A percentile compares a stretch with the other conserved stretches of the same genome.
Conservation (phyloP, 805 yeast species). For the Kodamaea laetipori region DNA sequence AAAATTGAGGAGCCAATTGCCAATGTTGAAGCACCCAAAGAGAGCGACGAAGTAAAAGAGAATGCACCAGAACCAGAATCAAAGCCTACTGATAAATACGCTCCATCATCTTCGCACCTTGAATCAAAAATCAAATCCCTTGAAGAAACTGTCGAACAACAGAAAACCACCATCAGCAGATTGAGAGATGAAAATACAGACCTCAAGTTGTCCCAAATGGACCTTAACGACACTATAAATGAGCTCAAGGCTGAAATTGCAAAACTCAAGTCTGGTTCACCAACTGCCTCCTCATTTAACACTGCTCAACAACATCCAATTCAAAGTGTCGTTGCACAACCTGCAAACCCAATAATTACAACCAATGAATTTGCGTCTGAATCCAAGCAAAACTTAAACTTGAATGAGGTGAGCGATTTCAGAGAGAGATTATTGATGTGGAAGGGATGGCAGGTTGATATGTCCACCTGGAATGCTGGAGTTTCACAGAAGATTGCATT, state of each 20-base stretch:
- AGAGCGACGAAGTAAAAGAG: conserved; percentile 12
- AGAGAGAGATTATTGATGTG: conserved; percentile 65
- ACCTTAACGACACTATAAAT: conserved; percentile 34
- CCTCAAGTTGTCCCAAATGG: conserved; percentile 41
- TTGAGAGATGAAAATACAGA: conserved; percentile 46
- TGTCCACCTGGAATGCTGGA: conserved; percentile 79
- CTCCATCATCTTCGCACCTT: conserved; percentile 7
- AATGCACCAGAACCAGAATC: conserved; percentile 12
- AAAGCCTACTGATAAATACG: conserved; percentile 9
- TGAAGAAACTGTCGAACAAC: conserved; percentile 30
- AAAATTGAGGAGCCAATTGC: conserved; percentile 14
- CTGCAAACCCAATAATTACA: conserved; percentile 34
- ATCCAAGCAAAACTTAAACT: conserved; percentile 24
- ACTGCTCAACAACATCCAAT: conserved; percentile 10
- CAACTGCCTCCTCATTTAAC: conserved; percentile 9
- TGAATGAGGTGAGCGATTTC: conserved; percentile 47
- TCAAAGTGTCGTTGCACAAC: conserved; percentile 16
- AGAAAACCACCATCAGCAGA: conserved; percentile 36
- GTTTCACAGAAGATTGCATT: conserved; percentile 37
- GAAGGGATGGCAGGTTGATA: conserved; percentile 85
- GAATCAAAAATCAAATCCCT: conserved; percentile 20
- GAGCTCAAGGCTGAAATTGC: conserved; percentile 30
- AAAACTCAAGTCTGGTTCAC: conserved; percentile 14
- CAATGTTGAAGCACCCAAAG: conserved; percentile 7
- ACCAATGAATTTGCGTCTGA: conserved; percentile 33